Conservation (phyloP, 805 yeast genomes). For the Yarrowia sp. region DNA sequence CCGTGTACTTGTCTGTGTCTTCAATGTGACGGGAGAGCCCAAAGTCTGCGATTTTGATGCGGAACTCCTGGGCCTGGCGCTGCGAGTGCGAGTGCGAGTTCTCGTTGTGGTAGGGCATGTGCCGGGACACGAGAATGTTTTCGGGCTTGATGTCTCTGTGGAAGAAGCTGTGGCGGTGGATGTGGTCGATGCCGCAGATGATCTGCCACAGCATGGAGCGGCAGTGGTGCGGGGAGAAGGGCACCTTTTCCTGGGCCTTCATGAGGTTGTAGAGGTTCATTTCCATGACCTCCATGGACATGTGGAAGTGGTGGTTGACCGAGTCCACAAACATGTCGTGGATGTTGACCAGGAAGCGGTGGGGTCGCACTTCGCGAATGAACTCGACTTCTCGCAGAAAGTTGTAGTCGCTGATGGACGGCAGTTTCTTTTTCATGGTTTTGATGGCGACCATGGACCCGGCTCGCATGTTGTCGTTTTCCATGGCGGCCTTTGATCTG, state of each 20-base stretch:
- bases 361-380: conserved; percentile 64
- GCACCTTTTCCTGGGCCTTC: conserved; percentile 61
- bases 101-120: conserved; percentile 2
- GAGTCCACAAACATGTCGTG: conserved; percentile 82
- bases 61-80: conserved; percentile 52
- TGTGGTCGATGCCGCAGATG: conserved; percentile 78
- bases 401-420: conserved; percentile 61
- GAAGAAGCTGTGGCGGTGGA: conserved; percentile 70
- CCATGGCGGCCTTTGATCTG: conserved; percentile 10
- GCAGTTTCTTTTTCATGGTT: conserved; percentile 67
- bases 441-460: conserved; percentile 72
- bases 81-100: not conserved
- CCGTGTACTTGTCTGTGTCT: conserved; percentile 66
- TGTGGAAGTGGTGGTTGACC: conserved; percentile 64
- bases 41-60: conserved; percentile 90
- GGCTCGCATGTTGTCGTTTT: not conserved
- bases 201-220: conserved; percentile 64
- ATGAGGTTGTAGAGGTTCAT: conserved; percentile 81
- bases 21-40: conserved; percentile 85
- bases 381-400: conserved; percentile 52
- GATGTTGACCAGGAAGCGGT: conserved; percentile 73
- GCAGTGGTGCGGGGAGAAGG: conserved; percentile 64
- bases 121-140: conserved; percentile 74
- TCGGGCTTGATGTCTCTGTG: conserved; percentile 97
- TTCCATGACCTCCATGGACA: conserved; percentile 88